phyloP scores from a whole-genome alignment of 2,329 filamentous ascomycete genomes.

The Xylariaceae sp. region DNA sequence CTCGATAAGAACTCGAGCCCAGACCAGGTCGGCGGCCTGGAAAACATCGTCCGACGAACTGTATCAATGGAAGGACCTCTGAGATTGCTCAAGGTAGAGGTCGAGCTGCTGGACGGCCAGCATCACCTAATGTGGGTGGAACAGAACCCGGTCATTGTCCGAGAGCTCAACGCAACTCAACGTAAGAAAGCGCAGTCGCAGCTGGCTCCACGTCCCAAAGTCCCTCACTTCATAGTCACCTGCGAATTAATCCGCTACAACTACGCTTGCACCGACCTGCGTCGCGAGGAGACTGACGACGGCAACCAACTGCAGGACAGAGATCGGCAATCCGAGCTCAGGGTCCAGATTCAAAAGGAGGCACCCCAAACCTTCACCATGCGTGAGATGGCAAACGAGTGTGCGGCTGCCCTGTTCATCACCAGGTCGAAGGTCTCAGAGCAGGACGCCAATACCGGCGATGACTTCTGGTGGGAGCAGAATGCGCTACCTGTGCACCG shows the following conservation, averaged over 20 bases:
- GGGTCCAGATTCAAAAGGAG: slow-evolving; percentile 11
- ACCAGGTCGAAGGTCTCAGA: slow-evolving; percentile 11
- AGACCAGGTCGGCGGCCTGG: slow-evolving; percentile 13
- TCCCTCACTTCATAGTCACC: slow-evolving; percentile 22
- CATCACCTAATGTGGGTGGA: slow-evolving; percentile 23
- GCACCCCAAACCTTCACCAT: slow-evolving; percentile 18
- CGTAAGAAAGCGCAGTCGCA: slow-evolving; percentile 18
- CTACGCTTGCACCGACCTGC: background rate
- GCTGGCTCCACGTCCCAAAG: slow-evolving; percentile 5
- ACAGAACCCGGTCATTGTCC: slow-evolving; percentile 6
- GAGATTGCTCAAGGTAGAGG: slow-evolving; percentile 18
- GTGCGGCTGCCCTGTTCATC: slow-evolving; percentile 20
- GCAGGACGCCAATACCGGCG: slow-evolving; percentile 4
- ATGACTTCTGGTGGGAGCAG: slow-evolving; percentile 20
- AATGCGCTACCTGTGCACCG: slow-evolving; percentile 14
- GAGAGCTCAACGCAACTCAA: slow-evolving; percentile 1
- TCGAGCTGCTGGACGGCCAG: slow-evolving; percentile 16
- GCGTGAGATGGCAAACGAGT: slow-evolving; percentile 20
- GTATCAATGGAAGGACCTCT: slow-evolving; percentile 8
- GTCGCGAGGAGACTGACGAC: background rate
- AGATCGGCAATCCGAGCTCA: background rate
- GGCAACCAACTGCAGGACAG: background rate
- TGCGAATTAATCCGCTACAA: slow-evolving; percentile 20
- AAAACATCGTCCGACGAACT: slow-evolving; percentile 13
- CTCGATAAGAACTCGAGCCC: slow-evolving; percentile 14